Conservation (phyloP, 768 basidiomycete genomes). For the Leucocoprinus sp. region DNA sequence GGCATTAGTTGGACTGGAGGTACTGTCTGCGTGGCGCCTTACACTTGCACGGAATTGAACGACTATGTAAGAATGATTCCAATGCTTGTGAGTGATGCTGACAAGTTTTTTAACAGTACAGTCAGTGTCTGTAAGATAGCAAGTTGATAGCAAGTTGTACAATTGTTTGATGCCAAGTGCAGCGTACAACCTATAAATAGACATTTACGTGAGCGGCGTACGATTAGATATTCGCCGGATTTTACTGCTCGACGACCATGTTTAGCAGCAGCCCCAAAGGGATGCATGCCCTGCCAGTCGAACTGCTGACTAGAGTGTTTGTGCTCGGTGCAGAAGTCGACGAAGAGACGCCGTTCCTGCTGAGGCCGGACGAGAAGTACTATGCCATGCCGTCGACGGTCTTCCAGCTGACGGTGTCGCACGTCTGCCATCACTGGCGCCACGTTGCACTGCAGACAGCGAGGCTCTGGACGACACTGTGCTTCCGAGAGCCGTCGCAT, state of each 20-base stretch:
- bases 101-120: slow-evolving; percentile 1
- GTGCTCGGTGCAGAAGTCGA: slow-evolving; percentile 39
- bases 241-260: slow-evolving; percentile 6
- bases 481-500: slow-evolving; percentile 44
- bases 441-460: slow-evolving; percentile 42
- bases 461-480: slow-evolving; percentile 47
- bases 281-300: slow-evolving; percentile 46
- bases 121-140: slow-evolving; percentile 1
- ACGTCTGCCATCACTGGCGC: slow-evolving; percentile 53
- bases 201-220: not conserved
- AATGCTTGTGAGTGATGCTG: not conserved
- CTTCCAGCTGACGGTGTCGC: slow-evolving; percentile 49
- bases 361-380: slow-evolving; percentile 38
- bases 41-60: slow-evolving; percentile 15
- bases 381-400: slow-evolving; percentile 32
- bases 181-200: slow-evolving; percentile 4
- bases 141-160: too few species aligned
- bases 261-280: slow-evolving; percentile 19
- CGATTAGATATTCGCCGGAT: slow-evolving; percentile 9
- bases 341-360: slow-evolving; percentile 37
- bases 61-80: slow-evolving; percentile 14
- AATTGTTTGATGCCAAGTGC: too few species aligned
- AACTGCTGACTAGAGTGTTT: slow-evolving; percentile 52
- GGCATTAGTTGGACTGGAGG: slow-evolving; percentile 11
- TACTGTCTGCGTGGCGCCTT: slow-evolving; percentile 17